Percentiles rank a stretch among this genome's conserved stretches.
phyloP scores from a whole-genome alignment of 169 alveolate genomes.

The Fabrea salina region DNA sequence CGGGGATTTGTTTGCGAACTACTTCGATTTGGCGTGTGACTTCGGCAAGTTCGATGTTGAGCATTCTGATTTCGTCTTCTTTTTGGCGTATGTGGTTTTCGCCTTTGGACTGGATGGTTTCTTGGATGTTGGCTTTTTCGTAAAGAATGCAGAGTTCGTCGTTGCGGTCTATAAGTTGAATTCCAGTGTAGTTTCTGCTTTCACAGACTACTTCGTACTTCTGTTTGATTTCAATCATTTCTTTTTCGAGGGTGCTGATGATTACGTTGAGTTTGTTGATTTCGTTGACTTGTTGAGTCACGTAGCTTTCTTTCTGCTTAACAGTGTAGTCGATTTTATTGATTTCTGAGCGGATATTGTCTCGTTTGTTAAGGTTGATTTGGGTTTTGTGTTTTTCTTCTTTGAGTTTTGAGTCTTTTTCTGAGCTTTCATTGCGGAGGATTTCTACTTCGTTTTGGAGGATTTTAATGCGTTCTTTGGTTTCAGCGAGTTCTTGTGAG shows the following conservation, averaged over 20 bases:
- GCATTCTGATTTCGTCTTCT: slow-evolving; percentile 80
- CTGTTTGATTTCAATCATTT: slow-evolving; percentile 74
- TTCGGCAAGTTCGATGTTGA: slow-evolving; percentile 72
- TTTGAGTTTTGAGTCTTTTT: slow-evolving; percentile 75
- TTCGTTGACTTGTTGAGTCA: slow-evolving; percentile 85
- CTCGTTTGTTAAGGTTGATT: slow-evolving; percentile 67
- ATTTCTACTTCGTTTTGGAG: slow-evolving; percentile 85
- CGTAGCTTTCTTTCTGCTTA: slow-evolving; percentile 69
- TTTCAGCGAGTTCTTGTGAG: slow-evolving; percentile 84
- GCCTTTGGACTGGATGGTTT: slow-evolving; percentile 73
- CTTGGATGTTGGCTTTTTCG: slow-evolving; percentile 87
- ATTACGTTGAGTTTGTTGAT: slow-evolving; percentile 85
- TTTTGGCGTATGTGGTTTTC: slow-evolving; percentile 76
- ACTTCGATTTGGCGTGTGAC: slow-evolving; percentile 74
- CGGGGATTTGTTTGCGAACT: slow-evolving; percentile 72
- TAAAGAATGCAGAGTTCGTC: slow-evolving; percentile 89
- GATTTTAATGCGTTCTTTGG: slow-evolving; percentile 84
- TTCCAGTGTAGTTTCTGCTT: slow-evolving; percentile 87
- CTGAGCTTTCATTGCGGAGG: slow-evolving; percentile 81
- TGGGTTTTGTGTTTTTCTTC: slow-evolving; percentile 70
- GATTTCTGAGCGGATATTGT: slow-evolving; percentile 73
- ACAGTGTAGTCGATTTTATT: slow-evolving; percentile 68
- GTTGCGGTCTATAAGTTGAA: slow-evolving; percentile 88
- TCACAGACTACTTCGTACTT: slow-evolving; percentile 86
- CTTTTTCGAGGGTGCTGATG: slow-evolving; percentile 83